phyloP scores from a whole-genome alignment of 805 yeast species.

The Geotrichum ghanense region DNA sequence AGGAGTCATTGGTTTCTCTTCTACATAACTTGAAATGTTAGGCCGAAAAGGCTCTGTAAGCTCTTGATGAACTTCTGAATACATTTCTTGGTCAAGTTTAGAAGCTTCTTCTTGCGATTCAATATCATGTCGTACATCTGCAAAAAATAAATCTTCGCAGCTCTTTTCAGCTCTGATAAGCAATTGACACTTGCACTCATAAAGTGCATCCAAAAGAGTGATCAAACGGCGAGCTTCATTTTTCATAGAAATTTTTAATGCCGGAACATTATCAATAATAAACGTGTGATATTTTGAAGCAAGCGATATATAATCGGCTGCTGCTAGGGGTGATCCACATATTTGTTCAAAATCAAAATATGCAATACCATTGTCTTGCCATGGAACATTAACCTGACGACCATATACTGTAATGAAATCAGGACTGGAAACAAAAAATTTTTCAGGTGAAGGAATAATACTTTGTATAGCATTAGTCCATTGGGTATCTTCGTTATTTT shows the following conservation, averaged over 20 bases:
- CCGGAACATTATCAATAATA: constrained; percentile 50
- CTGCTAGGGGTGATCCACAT: constrained; percentile 46
- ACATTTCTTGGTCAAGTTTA: constrained; percentile 53
- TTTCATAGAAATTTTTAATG: constrained; percentile 42
- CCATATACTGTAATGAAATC: constrained; percentile 42
- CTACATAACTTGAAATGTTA: constrained; percentile 52
- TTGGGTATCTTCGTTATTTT: neutral
- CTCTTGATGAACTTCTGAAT: constrained; percentile 49
- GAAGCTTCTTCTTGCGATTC: constrained; percentile 35
- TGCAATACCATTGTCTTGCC: constrained; percentile 33
- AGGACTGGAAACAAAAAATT: constrained; percentile 1
- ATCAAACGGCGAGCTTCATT: constrained; percentile 62
- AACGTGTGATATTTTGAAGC: constrained; percentile 49
- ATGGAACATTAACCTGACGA: constrained; percentile 37
- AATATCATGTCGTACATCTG: constrained; percentile 28
- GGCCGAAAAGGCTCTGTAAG: constrained; percentile 58
- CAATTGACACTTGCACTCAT: constrained; percentile 56
- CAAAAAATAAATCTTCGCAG: constrained; percentile 50
- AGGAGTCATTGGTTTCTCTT: constrained; percentile 20
- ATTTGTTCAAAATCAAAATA: constrained; percentile 41
- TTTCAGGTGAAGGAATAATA: constrained; percentile 4
- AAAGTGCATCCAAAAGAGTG: constrained; percentile 54
- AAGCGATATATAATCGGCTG: constrained; percentile 59
- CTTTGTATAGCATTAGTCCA: constrained; percentile 5
- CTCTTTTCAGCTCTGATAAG: constrained; percentile 38